Base-by-base conservation (phyloP, 2,329 filamentous ascomycete genomes). In the Bipolaris oryzae region DNA sequence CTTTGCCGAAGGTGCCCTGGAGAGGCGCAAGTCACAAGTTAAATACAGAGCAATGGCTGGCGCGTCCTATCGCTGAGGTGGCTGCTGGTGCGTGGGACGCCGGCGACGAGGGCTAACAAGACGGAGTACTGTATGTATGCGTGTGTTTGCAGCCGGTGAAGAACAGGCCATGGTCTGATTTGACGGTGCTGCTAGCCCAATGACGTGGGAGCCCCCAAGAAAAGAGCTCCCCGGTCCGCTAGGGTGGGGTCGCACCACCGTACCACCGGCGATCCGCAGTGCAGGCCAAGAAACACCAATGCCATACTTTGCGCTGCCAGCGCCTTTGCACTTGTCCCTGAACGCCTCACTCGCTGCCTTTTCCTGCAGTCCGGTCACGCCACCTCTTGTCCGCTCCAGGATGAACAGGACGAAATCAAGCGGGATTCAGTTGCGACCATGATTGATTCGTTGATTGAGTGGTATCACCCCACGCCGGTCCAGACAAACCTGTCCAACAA, bases 211-310 rank as follows among this genome's bases (percentile, higher is more conserved):
- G 50, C 21, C 47, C 21, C 54, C 47, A 34, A 58, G 55, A 63
- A 55, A 53, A 61, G 47, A 57, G 58, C 62, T 60, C 60, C 57
- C 58, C 47, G 55, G 51, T 50, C 49, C 41, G 50, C 38, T 35
- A 39, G 50, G 60, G 60, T 63, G 60, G 60, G 52, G 60, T 62
- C 60, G 58, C 53, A 60, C 57, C 60, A 60, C 61, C 60, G 58
- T 50, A 60, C 57, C 60, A 60, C 60, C 45, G 50, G 11, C 53
- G 44, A 55, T 44, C 53, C 35, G 35, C 44, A 41, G 33, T 13
- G 35, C 42, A 42, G 38, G 48, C 48, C 48, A 48, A 38, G 42
- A 42, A 31, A 23, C 28, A 38, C 37, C 37, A 52, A 52, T 41
- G 34, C 37, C 37, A 31, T 45, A 25, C 16, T 38, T 18, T 39